Base-by-base conservation (phyloP, 441 rosid species). In the Eutrema salsugineum region DNA sequence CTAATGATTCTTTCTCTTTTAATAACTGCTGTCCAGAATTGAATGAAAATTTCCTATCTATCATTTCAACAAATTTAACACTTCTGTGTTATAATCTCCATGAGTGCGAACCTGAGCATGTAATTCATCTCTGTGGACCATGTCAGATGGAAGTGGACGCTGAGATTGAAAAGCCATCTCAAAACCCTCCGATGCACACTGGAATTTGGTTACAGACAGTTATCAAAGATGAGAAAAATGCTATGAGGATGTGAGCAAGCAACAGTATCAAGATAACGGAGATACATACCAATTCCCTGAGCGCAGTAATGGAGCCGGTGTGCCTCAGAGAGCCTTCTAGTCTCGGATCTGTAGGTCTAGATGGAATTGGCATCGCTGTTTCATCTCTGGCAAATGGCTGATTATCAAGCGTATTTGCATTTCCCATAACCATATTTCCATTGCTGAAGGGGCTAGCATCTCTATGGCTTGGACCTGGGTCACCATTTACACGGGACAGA, bases 121-220 rank as follows among this genome's bases (percentile, higher is more conserved):
- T 32, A 96, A 78, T 83, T 91, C 98, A 72, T 90, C 91, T 64
- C 83, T 86, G 87, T 84, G 94, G 72, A 80, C 55, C 43, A 91
- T 72, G 77, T 83, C 88, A 54, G 87, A 70, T 56, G 83, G 47
- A 63, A 11, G 72, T 6, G 80, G 87, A 76, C 94, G 84, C 75
- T 78, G 91, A 61, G 79, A 71, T 73, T 85, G 88, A 78, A 88
- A 91, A 74, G 67, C 84, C 68, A 96, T 72, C 57, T 80, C 88
- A 63, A 89, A 84, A 47, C 99, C 98, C 83, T 90, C 97, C 80
- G 72, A 78, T 83, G 63, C 80, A 81, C 98, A 93, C 98, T 93
- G 83, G 70, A 59, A 56, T 76, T 11, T 73, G 61, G 61, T 56
- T 24, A 51, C 46, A 68, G 20, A 79, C 63, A 74, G 57, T 56